phyloP scores from a whole-genome alignment of 1,284 basidiomycete species.

The Phenoliferia sp. region DNA sequence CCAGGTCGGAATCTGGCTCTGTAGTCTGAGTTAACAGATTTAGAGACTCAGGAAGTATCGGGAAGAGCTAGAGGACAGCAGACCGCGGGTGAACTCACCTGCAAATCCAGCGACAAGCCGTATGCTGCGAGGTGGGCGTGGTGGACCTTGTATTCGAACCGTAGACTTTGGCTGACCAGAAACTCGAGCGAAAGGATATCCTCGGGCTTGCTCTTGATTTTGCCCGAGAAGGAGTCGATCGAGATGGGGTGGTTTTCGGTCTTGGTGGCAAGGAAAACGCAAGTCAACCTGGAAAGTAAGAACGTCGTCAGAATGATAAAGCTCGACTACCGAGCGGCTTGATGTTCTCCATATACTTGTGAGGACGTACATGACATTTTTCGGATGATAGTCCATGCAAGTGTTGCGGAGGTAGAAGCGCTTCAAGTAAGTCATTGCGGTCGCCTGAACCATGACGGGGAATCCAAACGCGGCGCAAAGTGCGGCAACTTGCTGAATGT shows the following conservation, averaged over 20 bases:
- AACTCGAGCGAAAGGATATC: constrained; percentile 93
- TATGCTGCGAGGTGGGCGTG: constrained; percentile 83
- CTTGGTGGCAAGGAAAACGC: constrained; percentile 91
- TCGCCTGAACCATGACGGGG: constrained; percentile 87
- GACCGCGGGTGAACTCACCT: constrained; percentile 52
- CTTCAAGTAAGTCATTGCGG: constrained; percentile 86
- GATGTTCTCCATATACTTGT: too few relatives aligned
- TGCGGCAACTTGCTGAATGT: constrained; percentile 77
- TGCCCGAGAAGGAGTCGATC: constrained; percentile 67
- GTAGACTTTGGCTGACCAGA: constrained; percentile 84
- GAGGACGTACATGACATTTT: constrained; percentile 82
- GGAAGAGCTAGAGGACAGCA: constrained; percentile 2
- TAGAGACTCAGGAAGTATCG: background rate
- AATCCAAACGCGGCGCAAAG: constrained; percentile 79
- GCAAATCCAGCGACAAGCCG: constrained; percentile 85
- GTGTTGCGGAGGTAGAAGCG: constrained; percentile 97
- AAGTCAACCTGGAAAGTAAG: constrained; percentile 94
- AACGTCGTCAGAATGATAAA: too few relatives aligned
- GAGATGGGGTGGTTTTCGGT: constrained; percentile 90
- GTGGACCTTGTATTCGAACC: constrained; percentile 89
- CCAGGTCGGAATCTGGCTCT: background rate
- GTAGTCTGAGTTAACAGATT: background rate
- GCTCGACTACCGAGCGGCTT: too few relatives aligned
- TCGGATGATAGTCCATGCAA: constrained; percentile 98
- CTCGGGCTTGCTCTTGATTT: constrained; percentile 49